Base-by-base conservation (phyloP, 2,329 filamentous ascomycete genomes). In the Aspergillus brasiliensis region DNA sequence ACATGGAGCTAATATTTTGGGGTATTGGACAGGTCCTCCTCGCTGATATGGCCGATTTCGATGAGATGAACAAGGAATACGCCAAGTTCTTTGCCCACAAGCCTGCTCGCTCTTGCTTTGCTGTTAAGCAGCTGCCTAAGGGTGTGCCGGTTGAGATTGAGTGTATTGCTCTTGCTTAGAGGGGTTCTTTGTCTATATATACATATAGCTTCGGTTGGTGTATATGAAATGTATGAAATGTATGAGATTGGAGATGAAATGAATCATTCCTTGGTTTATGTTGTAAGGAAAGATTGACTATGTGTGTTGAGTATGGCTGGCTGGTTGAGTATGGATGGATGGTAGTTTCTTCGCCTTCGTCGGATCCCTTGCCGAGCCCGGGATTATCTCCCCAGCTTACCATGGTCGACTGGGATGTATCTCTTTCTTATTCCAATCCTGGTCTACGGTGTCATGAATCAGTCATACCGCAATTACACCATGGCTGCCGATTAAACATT, bases 1-100 rank as follows among this genome's bases (percentile, higher is more conserved):
- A 28, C 31, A 19, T 40, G 42, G 38, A 10, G 27, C 11, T 48
- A 28, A 25, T 38, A 17, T 3, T 46, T 28, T 10, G 40, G 5
- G 11, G 51, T 25, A 40, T 40, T 27, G 25, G 23, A 28, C 42
- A 80, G 78, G 89, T 97, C 73, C 98, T 97, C 84, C 81, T 98
- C 63, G 89, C 90, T 53, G 90, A 96, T 78, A 98, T 98, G 94
- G 86, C 84, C 64, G 84, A 95, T 79, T 98, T 98, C 74, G 88
- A 85, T 52, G 86, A 88, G 73, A 91, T 92, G 87, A 92, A 92
- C 76, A 83, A 83, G 68, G 83, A 88, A 51, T 92, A 91, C 71
- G 84, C 84, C 71, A 85, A 88, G 75, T 89, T 87, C 80, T 92
- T 91, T 78, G 69, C 73, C 25, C 84, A 87, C 73, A 87, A 86